Percentiles rank a stretch among this genome's conserved stretches.
phyloP scores from a whole-genome alignment of 176 grass and related monocot species.

The Raddia guianensis region DNA sequence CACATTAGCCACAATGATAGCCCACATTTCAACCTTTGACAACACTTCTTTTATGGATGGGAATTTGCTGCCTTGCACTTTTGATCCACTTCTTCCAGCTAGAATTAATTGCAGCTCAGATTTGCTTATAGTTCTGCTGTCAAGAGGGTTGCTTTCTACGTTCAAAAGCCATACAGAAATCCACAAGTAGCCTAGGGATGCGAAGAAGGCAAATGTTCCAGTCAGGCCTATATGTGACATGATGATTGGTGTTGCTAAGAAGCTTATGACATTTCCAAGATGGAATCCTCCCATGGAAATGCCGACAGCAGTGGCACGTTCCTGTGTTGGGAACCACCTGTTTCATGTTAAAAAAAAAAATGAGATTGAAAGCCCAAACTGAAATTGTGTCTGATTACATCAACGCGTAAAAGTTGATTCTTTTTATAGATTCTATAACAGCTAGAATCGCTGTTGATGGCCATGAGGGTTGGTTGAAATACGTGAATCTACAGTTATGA shows the following conservation, averaged over 20 bases:
- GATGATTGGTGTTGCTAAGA: conserved; percentile 76
- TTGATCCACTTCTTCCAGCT: conserved; percentile 70
- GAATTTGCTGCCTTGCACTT: conserved; percentile 51
- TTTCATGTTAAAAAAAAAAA: conserved; percentile 36
- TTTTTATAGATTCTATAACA: conserved; percentile 26
- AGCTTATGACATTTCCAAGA: conserved; percentile 97
- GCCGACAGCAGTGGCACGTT: conserved; percentile 86
- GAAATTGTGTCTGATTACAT: conserved; percentile 18
- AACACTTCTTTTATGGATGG: conserved; percentile 67
- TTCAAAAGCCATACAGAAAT: conserved; percentile 62
- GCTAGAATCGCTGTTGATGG: background rate
- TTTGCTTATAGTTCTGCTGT: conserved; percentile 74
- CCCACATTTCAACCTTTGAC: conserved; percentile 73
- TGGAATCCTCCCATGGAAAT: conserved; percentile 97
- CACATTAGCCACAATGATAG: conserved; percentile 85
- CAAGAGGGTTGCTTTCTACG: conserved; percentile 80
- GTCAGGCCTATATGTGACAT: conserved; percentile 75
- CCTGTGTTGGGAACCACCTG: conserved; percentile 93
- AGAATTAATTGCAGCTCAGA: conserved; percentile 76
- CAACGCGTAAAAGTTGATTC: background rate
- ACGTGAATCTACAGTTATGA: background rate
- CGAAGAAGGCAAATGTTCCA: conserved; percentile 77
- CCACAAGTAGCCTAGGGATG: conserved; percentile 79
- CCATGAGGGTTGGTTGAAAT: background rate
- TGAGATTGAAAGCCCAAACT: conserved; percentile 30